phyloP scores from a whole-genome alignment of 2,329 filamentous ascomycete genomes.

The Lachnellula arida region DNA sequence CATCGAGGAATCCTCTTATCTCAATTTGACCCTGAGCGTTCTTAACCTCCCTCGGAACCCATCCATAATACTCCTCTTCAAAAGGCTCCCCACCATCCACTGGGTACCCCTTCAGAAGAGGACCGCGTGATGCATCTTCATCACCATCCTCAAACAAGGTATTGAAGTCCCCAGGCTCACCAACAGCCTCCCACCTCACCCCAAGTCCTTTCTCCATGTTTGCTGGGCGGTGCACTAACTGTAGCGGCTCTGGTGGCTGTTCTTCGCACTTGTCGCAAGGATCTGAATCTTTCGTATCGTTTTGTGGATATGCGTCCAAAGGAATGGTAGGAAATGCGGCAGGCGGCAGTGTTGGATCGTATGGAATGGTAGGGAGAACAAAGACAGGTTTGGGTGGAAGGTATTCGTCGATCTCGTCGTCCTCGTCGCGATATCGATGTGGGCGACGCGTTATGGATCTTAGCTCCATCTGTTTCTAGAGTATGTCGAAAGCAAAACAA shows the following conservation, averaged over 20 bases:
- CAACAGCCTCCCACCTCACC: background rate
- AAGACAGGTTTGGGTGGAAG: conserved; percentile 11
- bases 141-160: background rate
- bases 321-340: conserved; percentile 18
- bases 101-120: background rate
- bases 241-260: too few relatives aligned
- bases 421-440: conserved; percentile 25
- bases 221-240: background rate
- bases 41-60: background rate
- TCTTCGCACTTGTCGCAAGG: background rate
- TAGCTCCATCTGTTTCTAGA: conserved; percentile 1
- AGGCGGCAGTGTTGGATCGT: conserved; percentile 22
- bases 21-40: background rate
- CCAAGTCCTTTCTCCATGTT: background rate
- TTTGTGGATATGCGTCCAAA: conserved; percentile 15
- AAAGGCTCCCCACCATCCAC: background rate
- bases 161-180: background rate
- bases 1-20: background rate
- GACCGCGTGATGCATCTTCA: background rate
- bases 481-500: background rate
- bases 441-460: conserved; percentile 11
- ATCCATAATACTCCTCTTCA: background rate
- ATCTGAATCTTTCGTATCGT: background rate
- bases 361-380: conserved; percentile 23
- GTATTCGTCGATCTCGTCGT: conserved; percentile 9